Evolutionary conservation across 2,329 filamentous ascomycete species (phyloP).

Genomic region (Geoglossum cookeanum): DNA sequence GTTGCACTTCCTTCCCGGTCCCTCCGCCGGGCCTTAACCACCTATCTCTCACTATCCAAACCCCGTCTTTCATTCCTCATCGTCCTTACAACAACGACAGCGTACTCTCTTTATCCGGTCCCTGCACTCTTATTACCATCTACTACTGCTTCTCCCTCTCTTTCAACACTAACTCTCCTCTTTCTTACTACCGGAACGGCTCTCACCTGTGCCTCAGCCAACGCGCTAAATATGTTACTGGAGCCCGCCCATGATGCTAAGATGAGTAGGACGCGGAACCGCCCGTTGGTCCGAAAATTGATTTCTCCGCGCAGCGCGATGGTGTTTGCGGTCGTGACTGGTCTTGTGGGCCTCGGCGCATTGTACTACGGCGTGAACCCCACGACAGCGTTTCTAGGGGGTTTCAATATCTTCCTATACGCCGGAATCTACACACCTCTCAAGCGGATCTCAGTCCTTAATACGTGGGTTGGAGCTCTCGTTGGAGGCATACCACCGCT

Average conservation of each 20-base stretch:
- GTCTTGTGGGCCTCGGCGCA: conserved; percentile 45
- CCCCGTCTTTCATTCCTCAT: conserved; percentile 83
- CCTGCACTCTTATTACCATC: conserved; percentile 62
- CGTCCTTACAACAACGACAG: conserved; percentile 72
- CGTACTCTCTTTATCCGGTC: conserved; percentile 85
- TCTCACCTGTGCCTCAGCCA: conserved; percentile 76
- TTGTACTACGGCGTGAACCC: conserved; percentile 87
- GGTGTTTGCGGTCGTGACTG: conserved; percentile 60
- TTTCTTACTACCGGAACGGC: conserved; percentile 84
- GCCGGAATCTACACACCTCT: conserved; percentile 84
- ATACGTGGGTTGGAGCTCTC: conserved; percentile 88
- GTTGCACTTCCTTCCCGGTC: conserved; percentile 36
- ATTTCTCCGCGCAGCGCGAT: conserved; percentile 52
- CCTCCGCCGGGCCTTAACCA: conserved; percentile 48
- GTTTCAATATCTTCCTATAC: conserved; percentile 72
- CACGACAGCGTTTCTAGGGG: conserved; percentile 72
- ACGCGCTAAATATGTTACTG: conserved; percentile 93
- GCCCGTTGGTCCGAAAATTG: conserved; percentile 69
- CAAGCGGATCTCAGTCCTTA: conserved; percentile 69
- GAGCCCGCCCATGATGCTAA: conserved; percentile 76
- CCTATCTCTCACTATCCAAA: conserved; percentile 84
- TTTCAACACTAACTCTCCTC: conserved; percentile 76
- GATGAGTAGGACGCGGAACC: conserved; percentile 84
- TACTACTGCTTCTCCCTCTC: conserved; percentile 49
- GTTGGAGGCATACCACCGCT: conserved; percentile 86